These are phyloP conservation scores for Aspergillus sp. DNA, from an alignment of 2,329 filamentous ascomycete genomes.

Conservation along the genomic window DNA sequence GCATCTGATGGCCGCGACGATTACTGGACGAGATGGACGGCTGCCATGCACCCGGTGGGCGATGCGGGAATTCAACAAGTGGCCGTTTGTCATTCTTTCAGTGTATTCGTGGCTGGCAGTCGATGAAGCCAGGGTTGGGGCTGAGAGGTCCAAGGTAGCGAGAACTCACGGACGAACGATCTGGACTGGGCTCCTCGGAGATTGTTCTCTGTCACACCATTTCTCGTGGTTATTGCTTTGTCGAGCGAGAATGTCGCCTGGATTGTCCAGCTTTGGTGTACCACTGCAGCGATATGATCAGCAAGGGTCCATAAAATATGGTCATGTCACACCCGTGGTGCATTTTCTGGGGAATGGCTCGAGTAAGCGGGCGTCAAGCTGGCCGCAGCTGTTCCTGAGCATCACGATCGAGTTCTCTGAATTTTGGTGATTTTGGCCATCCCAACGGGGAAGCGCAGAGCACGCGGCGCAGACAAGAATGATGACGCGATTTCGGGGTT, in stretches of 20 bases:
- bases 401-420: neutral
- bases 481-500: constrained; percentile 37
- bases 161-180: neutral
- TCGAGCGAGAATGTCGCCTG: too few relatives aligned
- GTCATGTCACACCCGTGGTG: neutral
- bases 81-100: neutral
- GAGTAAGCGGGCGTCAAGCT: neutral
- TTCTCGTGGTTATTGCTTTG: too few relatives aligned
- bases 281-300: neutral
- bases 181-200: neutral
- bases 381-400: neutral
- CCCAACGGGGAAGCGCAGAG: neutral
- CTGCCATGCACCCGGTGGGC: neutral
- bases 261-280: neutral
- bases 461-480: constrained; percentile 8
- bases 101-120: neutral
- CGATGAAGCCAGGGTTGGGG: neutral
- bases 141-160: neutral
- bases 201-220: too few relatives aligned
- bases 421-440: neutral
- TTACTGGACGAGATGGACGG: neutral
- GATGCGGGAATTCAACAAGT: neutral
- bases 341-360: neutral
- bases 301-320: neutral
- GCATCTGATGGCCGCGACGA: neutral